Conservation (phyloP, 176 grass and related monocot species). For the Carex pumila region DNA sequence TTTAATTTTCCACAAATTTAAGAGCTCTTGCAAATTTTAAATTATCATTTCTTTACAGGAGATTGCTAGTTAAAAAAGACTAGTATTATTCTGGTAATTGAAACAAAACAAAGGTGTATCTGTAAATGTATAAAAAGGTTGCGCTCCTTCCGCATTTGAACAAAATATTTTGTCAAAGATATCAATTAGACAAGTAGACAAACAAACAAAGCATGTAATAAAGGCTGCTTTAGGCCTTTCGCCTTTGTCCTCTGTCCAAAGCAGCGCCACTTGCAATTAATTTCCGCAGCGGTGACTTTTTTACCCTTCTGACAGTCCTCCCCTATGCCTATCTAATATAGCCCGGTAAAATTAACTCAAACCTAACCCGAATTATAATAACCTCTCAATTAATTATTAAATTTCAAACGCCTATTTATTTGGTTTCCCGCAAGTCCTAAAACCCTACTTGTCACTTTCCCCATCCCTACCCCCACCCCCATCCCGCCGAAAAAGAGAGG, state of each 20-base stretch:
- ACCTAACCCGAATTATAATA: background rate
- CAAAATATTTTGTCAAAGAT: constrained; percentile 5
- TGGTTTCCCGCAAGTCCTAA: background rate
- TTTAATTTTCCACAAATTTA: background rate
- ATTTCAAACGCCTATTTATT: constrained; percentile 20
- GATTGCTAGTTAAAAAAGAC: too few relatives aligned
- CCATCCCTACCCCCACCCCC: background rate
- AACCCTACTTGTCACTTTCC: background rate
- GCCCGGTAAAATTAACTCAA: background rate
- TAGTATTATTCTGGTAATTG: too few relatives aligned
- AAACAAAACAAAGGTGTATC: background rate
- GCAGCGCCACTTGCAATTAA: background rate
- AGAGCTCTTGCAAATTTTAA: background rate
- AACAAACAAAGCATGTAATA: background rate
- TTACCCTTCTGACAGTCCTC: background rate
- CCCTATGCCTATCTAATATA: too few relatives aligned
- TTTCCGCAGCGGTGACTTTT: background rate
- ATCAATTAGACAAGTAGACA: background rate
- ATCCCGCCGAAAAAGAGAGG: background rate
- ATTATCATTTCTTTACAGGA: too few relatives aligned
- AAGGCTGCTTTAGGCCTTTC: background rate
- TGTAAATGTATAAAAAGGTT: background rate
- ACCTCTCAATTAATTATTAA: background rate
- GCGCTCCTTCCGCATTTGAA: background rate
- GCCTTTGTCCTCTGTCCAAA: background rate